Evolutionary conservation across 1,139 yeast species (phyloP).

Genomic region (Magnusiomyces tetraspermus): DNA sequence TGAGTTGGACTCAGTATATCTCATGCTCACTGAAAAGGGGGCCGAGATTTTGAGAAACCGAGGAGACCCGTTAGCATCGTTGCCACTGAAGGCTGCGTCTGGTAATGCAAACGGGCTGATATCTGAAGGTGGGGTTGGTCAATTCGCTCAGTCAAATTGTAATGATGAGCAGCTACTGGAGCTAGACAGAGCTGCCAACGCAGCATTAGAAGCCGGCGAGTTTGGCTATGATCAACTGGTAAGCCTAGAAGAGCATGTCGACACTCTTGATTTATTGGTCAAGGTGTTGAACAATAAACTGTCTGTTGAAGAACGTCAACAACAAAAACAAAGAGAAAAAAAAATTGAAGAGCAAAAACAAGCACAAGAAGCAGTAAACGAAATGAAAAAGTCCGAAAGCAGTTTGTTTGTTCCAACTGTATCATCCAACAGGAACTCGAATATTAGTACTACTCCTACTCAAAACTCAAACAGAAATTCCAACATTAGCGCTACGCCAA

Average conservation of each 20-base stretch:
- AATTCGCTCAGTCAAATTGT: slow-evolving; percentile 8
- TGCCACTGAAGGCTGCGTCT: slow-evolving; percentile 54
- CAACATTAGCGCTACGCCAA: neutral
- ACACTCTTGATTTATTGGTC: neutral
- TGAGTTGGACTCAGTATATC: slow-evolving; percentile 52
- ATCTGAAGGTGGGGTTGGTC: slow-evolving; percentile 30
- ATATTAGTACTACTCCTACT: no score
- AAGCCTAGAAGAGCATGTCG: slow-evolving; percentile 1
- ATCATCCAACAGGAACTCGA: no score
- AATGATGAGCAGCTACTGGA: neutral
- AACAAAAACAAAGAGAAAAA: slow-evolving; percentile 62
- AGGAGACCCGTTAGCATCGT: slow-evolving; percentile 51
- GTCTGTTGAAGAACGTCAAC: neutral
- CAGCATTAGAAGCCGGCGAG: neutral
- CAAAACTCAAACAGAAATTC: neutral
- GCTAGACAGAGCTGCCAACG: neutral
- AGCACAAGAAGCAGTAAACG: slow-evolving; percentile 36
- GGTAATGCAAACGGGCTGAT: slow-evolving; percentile 21
- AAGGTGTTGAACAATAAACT: neutral
- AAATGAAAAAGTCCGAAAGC: slow-evolving; percentile 44
- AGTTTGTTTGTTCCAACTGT: no score
- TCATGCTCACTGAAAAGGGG: slow-evolving; percentile 42
- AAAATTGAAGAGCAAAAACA: slow-evolving; percentile 58
- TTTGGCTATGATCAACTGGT: neutral
- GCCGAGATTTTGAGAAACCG: slow-evolving; percentile 47